Base-by-base conservation (phyloP, 768 basidiomycete species). In the Amyloporia xantha region DNA sequence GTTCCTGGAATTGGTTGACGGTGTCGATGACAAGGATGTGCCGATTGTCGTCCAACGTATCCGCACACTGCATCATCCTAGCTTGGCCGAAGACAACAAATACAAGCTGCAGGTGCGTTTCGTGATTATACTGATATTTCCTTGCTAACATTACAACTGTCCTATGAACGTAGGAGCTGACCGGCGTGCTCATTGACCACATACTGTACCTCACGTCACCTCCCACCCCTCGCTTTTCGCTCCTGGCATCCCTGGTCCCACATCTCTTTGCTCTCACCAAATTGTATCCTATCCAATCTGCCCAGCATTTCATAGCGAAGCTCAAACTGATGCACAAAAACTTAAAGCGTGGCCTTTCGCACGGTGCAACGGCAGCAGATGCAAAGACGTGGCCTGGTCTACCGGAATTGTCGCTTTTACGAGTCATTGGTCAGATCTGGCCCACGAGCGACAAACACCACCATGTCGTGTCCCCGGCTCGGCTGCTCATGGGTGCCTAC, bases 391-490 rank as follows among this genome's bases (percentile, higher is more conserved):
- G 91, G 84, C 95, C 96, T 5, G 85, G 86, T 24, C 64, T 82
- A 3, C 68, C 91, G 4, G 96, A 99, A 64, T 73, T 99, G 17
- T 71, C 77, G 0, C 71, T 99, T 2, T 71, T 98, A 25, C 82
- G 93, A 20, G 64, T 93, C 33, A 77, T 91, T 44, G 92, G 92
- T 3, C 68, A 74, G 12, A 70, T 88, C 28, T 99, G 94, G 94
- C 87, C 93, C 2, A 92, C 93, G 2, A 95, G 91, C 62, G 96
- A 99, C 67, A 77, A 95, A 68, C 85, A 84, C 44, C 94, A 99
- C 65, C 79, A 83, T 0, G 92, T 98, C 40, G 71, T 91, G 17
- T 87, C 90, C 0, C 91, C 93, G 0, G 78, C 93, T 0, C 79
- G 91, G 43, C 68, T 98, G 15, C 76, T 98, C 47, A 88, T 96